These are phyloP conservation scores for Pleurotus giganteus DNA, from an alignment of 768 basidiomycete species.

Conservation along the genomic window DNA sequence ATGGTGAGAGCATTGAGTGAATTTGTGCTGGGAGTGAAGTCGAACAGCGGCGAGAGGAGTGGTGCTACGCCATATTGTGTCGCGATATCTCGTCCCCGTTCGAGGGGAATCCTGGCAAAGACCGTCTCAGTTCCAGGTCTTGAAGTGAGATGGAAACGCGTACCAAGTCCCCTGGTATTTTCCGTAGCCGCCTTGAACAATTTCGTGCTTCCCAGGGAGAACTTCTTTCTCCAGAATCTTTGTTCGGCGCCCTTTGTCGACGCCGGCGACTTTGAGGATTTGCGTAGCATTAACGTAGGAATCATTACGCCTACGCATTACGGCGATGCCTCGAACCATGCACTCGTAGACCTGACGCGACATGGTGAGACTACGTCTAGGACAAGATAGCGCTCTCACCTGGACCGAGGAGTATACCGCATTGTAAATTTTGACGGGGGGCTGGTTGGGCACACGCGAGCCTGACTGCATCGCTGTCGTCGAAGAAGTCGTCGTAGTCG, in stretches of 20 bases:
- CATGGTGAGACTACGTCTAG: constrained; percentile 27
- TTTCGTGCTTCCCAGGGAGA: constrained; percentile 92
- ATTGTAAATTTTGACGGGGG: constrained; percentile 85
- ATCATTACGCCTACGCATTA: constrained; percentile 94
- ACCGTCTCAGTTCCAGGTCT: constrained; percentile 3
- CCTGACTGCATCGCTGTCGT: constrained; percentile 44
- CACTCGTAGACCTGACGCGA: constrained; percentile 89
- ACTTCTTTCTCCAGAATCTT: constrained; percentile 99
- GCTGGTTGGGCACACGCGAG: constrained; percentile 40
- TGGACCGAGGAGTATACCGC: constrained; percentile 90
- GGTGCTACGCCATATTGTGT: constrained; percentile 88
- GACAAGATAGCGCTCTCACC: constrained; percentile 33
- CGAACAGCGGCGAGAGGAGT: constrained; percentile 87
- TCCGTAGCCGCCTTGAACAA: constrained; percentile 98
- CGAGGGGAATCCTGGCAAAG: constrained; percentile 84
- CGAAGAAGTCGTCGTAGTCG: constrained; percentile 21
- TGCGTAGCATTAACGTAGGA: constrained; percentile 98
- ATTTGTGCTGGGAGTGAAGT: constrained; percentile 80
- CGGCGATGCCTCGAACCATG: constrained; percentile 97
- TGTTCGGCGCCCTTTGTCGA: constrained; percentile 94
- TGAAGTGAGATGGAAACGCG: constrained; percentile 22
- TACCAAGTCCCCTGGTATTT: constrained; percentile 99
- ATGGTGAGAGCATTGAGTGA: constrained; percentile 65
- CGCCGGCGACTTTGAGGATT: constrained; percentile 97
- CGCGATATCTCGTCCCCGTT: constrained; percentile 91